A percentile compares a stretch with the other conserved stretches of the same genome.
These are phyloP conservation scores for Colletotrichum viniferum DNA, from an alignment of 2,329 filamentous ascomycete species.

Conservation along the genomic window DNA sequence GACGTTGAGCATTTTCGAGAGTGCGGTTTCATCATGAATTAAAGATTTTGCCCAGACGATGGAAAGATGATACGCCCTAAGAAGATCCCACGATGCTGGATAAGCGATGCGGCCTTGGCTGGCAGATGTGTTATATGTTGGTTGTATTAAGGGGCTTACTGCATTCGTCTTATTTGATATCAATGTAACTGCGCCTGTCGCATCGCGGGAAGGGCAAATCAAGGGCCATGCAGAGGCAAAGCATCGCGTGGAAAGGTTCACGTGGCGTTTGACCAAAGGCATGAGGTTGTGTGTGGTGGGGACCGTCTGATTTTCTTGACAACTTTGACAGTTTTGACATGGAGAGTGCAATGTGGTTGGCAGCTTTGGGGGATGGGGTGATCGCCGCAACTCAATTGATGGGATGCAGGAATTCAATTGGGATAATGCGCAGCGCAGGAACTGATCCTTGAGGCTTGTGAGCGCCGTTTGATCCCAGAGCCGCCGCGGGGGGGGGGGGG, in stretches of 20 bases:
- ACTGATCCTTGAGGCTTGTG: not conserved
- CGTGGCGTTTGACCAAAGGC: not conserved
- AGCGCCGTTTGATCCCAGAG: not conserved
- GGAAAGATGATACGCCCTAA: not conserved
- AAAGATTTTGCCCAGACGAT: not conserved
- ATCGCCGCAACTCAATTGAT: not conserved
- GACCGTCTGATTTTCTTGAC: not conserved
- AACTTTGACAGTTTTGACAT: not conserved
- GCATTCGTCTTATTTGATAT: not conserved
- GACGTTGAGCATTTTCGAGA: not conserved
- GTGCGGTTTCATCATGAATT: not conserved
- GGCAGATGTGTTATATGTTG: not conserved
- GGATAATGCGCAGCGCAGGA: not conserved
- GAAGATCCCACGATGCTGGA: not conserved
- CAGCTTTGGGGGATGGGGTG: not conserved
- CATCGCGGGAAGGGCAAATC: not conserved
- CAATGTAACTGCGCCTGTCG: not conserved
- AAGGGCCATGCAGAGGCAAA: not conserved
- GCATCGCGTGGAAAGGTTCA: not conserved
- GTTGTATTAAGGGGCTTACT: not conserved
- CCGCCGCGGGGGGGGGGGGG: no score
- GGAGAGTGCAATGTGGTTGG: not conserved
- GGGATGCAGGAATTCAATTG: not conserved
- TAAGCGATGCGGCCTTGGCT: not conserved
- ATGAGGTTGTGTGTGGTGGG: not conserved